These are phyloP conservation scores for Fusarium coicis DNA, from an alignment of 2,329 filamentous ascomycete species.

Conservation along the genomic window DNA sequence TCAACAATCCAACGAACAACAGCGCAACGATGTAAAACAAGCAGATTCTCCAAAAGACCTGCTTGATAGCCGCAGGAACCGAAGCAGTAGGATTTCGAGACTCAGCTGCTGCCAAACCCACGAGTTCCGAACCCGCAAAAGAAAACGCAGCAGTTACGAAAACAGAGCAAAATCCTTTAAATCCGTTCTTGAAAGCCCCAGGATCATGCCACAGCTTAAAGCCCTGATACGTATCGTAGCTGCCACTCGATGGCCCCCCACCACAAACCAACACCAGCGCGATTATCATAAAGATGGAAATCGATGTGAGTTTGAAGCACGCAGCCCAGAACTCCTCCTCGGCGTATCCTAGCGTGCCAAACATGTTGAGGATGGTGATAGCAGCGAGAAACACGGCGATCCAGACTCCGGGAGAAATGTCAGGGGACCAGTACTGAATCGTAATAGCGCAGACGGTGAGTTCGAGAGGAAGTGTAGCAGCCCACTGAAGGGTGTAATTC, in stretches of 20 bases:
- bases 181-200: constrained; percentile 73
- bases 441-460: constrained; percentile 56
- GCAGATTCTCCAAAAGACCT: constrained; percentile 68
- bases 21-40: constrained; percentile 62
- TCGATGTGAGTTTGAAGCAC: constrained; percentile 65
- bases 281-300: constrained; percentile 71
- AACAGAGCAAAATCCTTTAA: constrained; percentile 75
- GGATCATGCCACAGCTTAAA: constrained; percentile 50
- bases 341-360: constrained; percentile 63
- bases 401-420: constrained; percentile 55
- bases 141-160: constrained; percentile 77
- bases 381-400: constrained; percentile 57
- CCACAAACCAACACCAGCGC: constrained; percentile 68
- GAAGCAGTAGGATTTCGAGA: constrained; percentile 73
- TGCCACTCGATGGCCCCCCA: constrained; percentile 61
- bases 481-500: constrained; percentile 59
- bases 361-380: constrained; percentile 65
- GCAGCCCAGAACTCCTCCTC: constrained; percentile 68
- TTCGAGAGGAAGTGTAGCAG: constrained; percentile 56
- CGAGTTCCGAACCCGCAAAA: constrained; percentile 75
- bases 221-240: constrained; percentile 57
- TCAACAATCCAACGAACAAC: constrained; percentile 58
- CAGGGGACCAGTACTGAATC: constrained; percentile 55
- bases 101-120: constrained; percentile 77
- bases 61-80: constrained; percentile 83